Conservation (phyloP, 352 stramenopile species). For the Globisporangium splendens region DNA sequence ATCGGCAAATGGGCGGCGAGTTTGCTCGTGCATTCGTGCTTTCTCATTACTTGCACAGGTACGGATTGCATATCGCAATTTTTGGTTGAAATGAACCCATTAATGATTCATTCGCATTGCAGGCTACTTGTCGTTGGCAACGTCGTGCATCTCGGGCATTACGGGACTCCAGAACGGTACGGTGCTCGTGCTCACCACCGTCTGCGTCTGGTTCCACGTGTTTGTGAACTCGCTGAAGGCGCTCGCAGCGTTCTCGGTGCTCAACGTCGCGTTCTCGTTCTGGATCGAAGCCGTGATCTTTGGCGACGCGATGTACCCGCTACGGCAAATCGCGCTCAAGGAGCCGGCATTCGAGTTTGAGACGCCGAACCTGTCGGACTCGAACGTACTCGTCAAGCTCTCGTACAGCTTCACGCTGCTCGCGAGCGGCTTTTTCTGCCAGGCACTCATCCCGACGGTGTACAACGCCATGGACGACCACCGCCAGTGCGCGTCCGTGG, state of each 20-base stretch:
- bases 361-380: conserved; percentile 53
- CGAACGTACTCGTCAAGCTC: conserved; percentile 53
- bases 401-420: conserved; percentile 73
- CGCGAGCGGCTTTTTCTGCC: conserved; percentile 60
- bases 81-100: not conserved
- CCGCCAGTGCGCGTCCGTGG: conserved; percentile 44
- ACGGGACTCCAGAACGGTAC: conserved; percentile 50
- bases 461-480: conserved; percentile 73
- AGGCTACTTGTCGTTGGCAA: conserved; percentile 52
- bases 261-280: conserved; percentile 77
- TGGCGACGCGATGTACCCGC: conserved; percentile 77
- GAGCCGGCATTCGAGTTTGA: conserved; percentile 62
- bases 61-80: not conserved
- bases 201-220: conserved; percentile 64
- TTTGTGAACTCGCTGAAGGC: conserved; percentile 58
- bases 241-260: conserved; percentile 51
- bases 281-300: conserved; percentile 83
- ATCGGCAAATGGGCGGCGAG: conserved; percentile 36
- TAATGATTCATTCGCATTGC: too few species aligned
- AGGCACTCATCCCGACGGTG: conserved; percentile 70
- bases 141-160: conserved; percentile 58
- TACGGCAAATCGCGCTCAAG: conserved; percentile 68
- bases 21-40: conserved; percentile 49
- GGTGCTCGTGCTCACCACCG: conserved; percentile 46
- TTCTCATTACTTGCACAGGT: conserved; percentile 57